A percentile compares a stretch with the other conserved stretches of the same genome.
phyloP scores from a whole-genome alignment of 2,329 filamentous ascomycete genomes.

The Talaromyces amestolkiae region DNA sequence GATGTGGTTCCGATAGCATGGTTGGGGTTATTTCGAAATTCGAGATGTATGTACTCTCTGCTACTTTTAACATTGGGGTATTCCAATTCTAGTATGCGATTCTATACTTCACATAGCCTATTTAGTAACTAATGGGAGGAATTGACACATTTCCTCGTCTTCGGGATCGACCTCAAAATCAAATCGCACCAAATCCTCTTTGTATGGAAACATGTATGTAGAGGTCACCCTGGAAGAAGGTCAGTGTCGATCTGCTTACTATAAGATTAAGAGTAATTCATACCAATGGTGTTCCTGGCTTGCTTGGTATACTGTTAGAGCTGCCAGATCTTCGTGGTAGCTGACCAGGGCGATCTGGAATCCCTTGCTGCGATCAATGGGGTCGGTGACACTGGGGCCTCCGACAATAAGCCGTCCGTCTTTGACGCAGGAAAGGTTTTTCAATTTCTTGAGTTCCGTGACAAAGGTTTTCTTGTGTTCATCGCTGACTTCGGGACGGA shows the following conservation, averaged over 20 bases:
- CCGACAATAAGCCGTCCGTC: conserved; percentile 52
- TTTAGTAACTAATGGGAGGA: neutral
- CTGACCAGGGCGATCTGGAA: conserved; percentile 54
- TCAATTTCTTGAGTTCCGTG: conserved; percentile 50
- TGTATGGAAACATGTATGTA: conserved; percentile 53
- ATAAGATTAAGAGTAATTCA: conserved; percentile 8
- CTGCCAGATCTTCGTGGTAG: conserved; percentile 48
- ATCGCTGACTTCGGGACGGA: conserved; percentile 42
- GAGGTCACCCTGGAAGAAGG: conserved; percentile 47
- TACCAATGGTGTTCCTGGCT: conserved; percentile 54
- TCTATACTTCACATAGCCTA: neutral
- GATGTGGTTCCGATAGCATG: neutral
- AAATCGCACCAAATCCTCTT: conserved; percentile 54
- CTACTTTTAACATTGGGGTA: neutral
- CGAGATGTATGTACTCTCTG: neutral
- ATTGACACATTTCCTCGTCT: conserved; percentile 32
- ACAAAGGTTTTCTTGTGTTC: conserved; percentile 49
- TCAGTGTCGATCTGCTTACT: neutral
- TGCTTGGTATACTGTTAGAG: conserved; percentile 53
- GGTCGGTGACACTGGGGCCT: conserved; percentile 53
- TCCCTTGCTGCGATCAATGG: conserved; percentile 54
- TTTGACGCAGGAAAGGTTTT: conserved; percentile 49
- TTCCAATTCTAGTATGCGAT: neutral
- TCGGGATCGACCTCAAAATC: conserved; percentile 49
- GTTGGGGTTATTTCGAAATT: neutral